Evolutionary conservation across 2,329 filamentous ascomycete species (phyloP), one percentile per base, ranked within the genome.

Genomic region (Fusarium beomiforme): DNA sequence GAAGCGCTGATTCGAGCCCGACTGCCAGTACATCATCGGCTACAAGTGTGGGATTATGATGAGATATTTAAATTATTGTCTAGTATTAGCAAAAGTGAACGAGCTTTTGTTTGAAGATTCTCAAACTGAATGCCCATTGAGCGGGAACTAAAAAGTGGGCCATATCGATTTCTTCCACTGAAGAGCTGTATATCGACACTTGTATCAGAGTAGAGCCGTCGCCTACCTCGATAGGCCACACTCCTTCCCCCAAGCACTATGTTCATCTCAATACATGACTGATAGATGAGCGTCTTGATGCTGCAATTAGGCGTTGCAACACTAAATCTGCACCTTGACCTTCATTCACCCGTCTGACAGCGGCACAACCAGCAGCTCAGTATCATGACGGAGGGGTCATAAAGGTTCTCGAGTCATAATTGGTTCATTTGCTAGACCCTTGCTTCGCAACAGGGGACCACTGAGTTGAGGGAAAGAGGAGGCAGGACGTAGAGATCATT

Each of bases 361-460:
- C 61, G 59, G 41, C 47, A 41, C 39, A 21, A 57, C 56, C 39
- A 43, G 54, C 47, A 69, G 55, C 49, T 61, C 49, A 69, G 56
- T 31, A 62, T 72, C 65, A 72, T 69, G 60, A 67, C 44, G 55
- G 55, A 54, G 63, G 69, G 64, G 64, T 65, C 42, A 49, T 55
- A 46, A 50, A 53, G 33, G 46, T 47, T 16, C 34, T 58, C 13
- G 42, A 37, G 33, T n/a, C 23, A 23, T 72, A 49, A 60, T 72
- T 70, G 65, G 64, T 26, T 21, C 13, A 47, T 43, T 13, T 34
- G 24, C 11, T 21, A 39, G 69, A 71, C 54, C 68, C 69, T 69
- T 70, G 55, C 54, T 62, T 36, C 39, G 53, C 42, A 49, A 26
- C 55, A 65, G 64, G 64, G 69, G 54, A 69, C 51, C 23, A 50